Percentiles rank a stretch among this genome's conserved stretches.
Evolutionary conservation across 495 filamentous ascomycete genomes (phyloP).

Genomic region (Talaromyces wortmannii): DNA sequence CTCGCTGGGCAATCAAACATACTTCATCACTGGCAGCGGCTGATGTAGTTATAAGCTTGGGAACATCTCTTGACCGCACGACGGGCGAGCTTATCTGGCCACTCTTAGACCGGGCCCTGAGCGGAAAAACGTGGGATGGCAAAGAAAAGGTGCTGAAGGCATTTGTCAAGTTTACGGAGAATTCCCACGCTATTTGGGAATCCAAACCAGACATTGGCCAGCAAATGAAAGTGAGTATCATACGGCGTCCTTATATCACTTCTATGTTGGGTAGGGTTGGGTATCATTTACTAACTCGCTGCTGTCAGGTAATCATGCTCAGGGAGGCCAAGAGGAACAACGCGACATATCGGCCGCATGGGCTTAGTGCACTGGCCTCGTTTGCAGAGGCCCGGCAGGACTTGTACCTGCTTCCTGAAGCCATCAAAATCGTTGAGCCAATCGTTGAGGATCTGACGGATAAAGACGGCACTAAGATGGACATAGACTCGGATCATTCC

Average conservation of each 20-base stretch:
- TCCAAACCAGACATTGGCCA: constrained; percentile 36
- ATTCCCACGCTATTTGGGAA: constrained; percentile 52
- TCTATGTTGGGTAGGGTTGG: constrained; percentile 1
- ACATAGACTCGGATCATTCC: constrained; percentile 46
- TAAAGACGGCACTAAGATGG: constrained; percentile 61
- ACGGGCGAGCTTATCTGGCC: constrained; percentile 71
- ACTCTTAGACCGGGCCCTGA: constrained; percentile 67
- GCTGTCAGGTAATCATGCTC: constrained; percentile 49
- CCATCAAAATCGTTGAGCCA: constrained; percentile 52
- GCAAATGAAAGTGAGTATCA: constrained; percentile 47
- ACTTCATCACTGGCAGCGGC: constrained; percentile 74
- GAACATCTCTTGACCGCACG: constrained; percentile 44
- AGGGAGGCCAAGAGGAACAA: constrained; percentile 92
- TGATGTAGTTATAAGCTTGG: constrained; percentile 58
- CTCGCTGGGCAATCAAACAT: constrained; percentile 86
- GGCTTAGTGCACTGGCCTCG: constrained; percentile 63
- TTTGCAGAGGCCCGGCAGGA: constrained; percentile 57
- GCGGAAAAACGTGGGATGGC: constrained; percentile 86
- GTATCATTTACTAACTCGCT: constrained; percentile 4
- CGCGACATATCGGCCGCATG: constrained; percentile 67
- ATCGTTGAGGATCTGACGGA: constrained; percentile 49
- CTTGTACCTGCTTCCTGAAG: constrained; percentile 61
- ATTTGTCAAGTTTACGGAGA: constrained; percentile 69
- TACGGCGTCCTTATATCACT: not conserved
- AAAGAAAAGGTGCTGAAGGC: constrained; percentile 86